phyloP scores from a whole-genome alignment of 2,329 filamentous ascomycete species.

The Venturia asperata region DNA sequence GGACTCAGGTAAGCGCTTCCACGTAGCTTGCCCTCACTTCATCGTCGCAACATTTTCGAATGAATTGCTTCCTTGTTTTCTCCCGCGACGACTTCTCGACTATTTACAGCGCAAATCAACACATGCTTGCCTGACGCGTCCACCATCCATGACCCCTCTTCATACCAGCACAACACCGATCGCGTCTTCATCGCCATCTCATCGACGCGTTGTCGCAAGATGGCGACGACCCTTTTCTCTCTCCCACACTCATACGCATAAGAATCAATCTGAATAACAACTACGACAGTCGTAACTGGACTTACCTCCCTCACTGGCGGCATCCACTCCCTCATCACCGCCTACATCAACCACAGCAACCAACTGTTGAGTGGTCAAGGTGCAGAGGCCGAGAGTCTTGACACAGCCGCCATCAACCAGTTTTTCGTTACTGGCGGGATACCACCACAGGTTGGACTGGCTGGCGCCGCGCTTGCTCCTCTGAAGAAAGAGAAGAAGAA shows the following conservation, averaged over 20 bases:
- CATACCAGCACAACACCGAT: not conserved
- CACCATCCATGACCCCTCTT: not conserved
- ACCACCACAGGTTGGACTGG: conserved; percentile 25
- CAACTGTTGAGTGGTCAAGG: conserved; percentile 52
- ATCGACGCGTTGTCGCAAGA: not conserved
- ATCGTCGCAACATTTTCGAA: conserved; percentile 3
- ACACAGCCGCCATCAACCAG: conserved; percentile 28
- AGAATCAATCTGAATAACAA: not conserved
- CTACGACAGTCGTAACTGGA: conserved; percentile 53
- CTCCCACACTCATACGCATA: not conserved
- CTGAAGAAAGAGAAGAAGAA: conserved; percentile 57
- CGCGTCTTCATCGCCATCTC: not conserved
- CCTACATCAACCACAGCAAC: conserved; percentile 84
- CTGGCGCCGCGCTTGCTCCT: conserved; percentile 22
- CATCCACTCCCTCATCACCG: conserved; percentile 70
- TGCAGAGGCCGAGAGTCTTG: conserved; percentile 21
- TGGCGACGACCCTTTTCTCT: not conserved
- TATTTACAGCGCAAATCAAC: not conserved
- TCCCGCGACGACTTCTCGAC: not conserved
- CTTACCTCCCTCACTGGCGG: conserved; percentile 68
- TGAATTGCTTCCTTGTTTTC: not conserved
- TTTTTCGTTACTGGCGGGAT: conserved; percentile 20
- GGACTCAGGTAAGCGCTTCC: conserved; percentile 60
- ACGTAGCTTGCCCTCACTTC: conserved; percentile 4
- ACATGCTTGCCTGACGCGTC: not conserved